Base-by-base conservation (phyloP, 768 basidiomycete species). In the Kwoniella bestiolae region DNA sequence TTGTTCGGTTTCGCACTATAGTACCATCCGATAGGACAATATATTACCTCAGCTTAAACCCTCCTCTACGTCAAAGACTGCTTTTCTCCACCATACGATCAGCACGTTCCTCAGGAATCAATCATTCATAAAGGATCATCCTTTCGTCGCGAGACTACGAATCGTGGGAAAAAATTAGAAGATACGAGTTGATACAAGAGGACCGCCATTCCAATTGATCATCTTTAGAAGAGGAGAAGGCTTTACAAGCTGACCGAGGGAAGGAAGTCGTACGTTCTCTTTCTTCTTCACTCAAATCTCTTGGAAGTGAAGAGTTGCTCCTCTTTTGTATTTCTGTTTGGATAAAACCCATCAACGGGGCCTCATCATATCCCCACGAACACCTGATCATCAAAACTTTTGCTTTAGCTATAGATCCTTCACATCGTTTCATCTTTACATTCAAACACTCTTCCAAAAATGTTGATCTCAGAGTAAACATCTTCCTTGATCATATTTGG, bases 401-500 rank as follows among this genome's bases (percentile, higher is more conserved):
- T n/a, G n/a, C n/a, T n/a, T n/a, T n/a, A n/a, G n/a, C n/a, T n/a
- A n/a, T n/a, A n/a, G n/a, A n/a, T n/a, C n/a, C n/a, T n/a, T n/a
- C n/a, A n/a, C n/a, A n/a, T n/a, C n/a, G n/a, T n/a, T n/a, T n/a
- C n/a, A n/a, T n/a, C n/a, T n/a, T n/a, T n/a, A n/a, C n/a, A n/a
- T n/a, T n/a, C n/a, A n/a, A n/a, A n/a, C n/a, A n/a, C n/a, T n/a
- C n/a, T n/a, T n/a, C n/a, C n/a, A n/a, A n/a, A n/a, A n/a, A n/a
- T n/a, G n/a, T n/a, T n/a, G n/a, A n/a, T n/a, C n/a, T n/a, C n/a
- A n/a, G n/a, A n/a, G n/a, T n/a, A n/a, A n/a, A n/a, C n/a, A n/a
- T n/a, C n/a, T n/a, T n/a, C n/a, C n/a, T n/a, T n/a, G n/a, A 56
- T 56, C 52, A 32, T 53, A 21, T 32, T 53, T n/a, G 11, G 31